Evolutionary conservation across 1,284 basidiomycete species (phyloP).

Genomic region (Ganoderma resinaceum): DNA sequence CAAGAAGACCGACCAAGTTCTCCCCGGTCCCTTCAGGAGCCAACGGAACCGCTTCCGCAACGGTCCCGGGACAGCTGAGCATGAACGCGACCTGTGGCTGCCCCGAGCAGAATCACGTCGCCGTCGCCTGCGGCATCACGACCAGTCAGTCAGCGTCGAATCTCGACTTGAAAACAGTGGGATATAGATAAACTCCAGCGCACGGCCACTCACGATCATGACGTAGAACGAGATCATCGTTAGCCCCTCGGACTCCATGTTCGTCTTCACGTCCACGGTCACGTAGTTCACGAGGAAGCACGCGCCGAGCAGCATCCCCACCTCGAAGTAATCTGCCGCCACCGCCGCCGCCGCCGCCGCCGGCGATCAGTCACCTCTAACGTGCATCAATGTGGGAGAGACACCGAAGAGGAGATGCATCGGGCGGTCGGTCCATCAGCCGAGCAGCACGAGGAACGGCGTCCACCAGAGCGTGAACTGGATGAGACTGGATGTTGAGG

Average conservation of each 20-base stretch:
- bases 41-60: slow-evolving; percentile 20
- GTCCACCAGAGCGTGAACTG: slow-evolving; percentile 51
- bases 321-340: slow-evolving; percentile 59
- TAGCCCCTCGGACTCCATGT: slow-evolving; percentile 67
- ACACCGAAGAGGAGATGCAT: slow-evolving; percentile 51
- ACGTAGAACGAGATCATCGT: slow-evolving; percentile 67
- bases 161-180: neutral
- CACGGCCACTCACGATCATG: slow-evolving; percentile 51
- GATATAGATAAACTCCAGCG: neutral
- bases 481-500: slow-evolving; percentile 50
- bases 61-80: slow-evolving; percentile 31
- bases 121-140: slow-evolving; percentile 46
- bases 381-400: neutral
- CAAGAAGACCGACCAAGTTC: neutral
- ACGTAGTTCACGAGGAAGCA: slow-evolving; percentile 78
- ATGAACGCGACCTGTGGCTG: slow-evolving; percentile 48
- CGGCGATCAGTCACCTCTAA: neutral
- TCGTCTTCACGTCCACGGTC: slow-evolving; percentile 73
- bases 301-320: slow-evolving; percentile 62
- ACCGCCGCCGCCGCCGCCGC: too few species aligned
- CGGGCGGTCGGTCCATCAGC: slow-evolving; percentile 45
- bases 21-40: neutral
- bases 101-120: slow-evolving; percentile 64
- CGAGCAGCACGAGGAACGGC: slow-evolving; percentile 47
- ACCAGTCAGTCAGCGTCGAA: neutral